Percentiles rank a stretch among this genome's conserved stretches.
These are phyloP conservation scores for Spencermartinsiella ligniputridi DNA, from an alignment of 1,139 yeast species.

Conservation along the genomic window DNA sequence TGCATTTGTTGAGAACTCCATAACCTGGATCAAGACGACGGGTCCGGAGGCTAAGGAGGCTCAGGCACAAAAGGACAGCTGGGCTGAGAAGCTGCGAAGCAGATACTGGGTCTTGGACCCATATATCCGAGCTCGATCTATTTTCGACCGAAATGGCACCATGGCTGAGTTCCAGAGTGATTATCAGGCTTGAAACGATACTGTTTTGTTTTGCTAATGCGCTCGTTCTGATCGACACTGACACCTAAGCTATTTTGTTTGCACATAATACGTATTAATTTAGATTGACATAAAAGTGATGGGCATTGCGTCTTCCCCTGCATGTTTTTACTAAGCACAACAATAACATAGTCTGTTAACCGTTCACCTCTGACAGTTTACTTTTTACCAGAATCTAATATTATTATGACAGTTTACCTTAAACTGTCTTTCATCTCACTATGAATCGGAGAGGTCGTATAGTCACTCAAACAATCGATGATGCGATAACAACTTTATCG, in stretches of 20 bases:
- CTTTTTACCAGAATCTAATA: too few species aligned
- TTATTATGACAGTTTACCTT: too few species aligned
- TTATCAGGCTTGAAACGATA: not conserved
- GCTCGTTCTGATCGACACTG: not conserved
- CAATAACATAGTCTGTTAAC: too few species aligned
- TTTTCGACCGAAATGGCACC: slow-evolving; percentile 58
- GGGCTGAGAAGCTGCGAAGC: slow-evolving; percentile 47
- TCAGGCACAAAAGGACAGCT: slow-evolving; percentile 44
- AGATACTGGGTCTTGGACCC: slow-evolving; percentile 68
- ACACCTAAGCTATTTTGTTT: not conserved
- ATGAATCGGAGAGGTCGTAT: too few species aligned
- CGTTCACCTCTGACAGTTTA: too few species aligned
- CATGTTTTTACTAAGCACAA: too few species aligned
- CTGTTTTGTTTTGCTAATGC: not conserved
- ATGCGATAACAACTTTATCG: too few species aligned
- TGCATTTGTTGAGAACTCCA: slow-evolving; percentile 53
- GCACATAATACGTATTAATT: too few species aligned
- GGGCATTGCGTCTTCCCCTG: too few species aligned
- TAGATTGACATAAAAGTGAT: too few species aligned
- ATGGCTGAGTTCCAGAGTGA: slow-evolving; percentile 31
- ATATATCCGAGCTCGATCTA: slow-evolving; percentile 62
- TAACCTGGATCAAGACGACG: slow-evolving; percentile 59
- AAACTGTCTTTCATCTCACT: too few species aligned
- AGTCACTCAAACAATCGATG: too few species aligned
- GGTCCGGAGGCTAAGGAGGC: slow-evolving; percentile 38